Conservation (phyloP, 345 rosid species). For the Boechera retrofracta region DNA sequence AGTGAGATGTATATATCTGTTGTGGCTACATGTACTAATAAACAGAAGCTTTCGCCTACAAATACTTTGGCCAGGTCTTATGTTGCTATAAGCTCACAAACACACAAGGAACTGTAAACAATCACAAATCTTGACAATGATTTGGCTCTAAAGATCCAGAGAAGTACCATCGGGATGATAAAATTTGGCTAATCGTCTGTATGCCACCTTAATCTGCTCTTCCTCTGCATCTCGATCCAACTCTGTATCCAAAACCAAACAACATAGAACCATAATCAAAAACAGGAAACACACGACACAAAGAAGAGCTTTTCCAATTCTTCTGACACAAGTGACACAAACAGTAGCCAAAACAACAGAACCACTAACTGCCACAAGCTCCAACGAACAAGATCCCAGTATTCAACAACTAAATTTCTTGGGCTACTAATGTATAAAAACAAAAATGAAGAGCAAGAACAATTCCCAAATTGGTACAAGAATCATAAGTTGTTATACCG, state of each 20-base stretch:
- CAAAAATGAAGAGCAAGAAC: background rate
- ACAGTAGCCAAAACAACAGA: slow-evolving; percentile 1
- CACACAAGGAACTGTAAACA: too few relatives aligned
- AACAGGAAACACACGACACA: slow-evolving; percentile 5
- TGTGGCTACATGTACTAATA: too few relatives aligned
- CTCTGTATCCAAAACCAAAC: slow-evolving; percentile 54
- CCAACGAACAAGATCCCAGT: background rate
- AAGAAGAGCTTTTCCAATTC: background rate
- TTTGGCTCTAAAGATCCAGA: slow-evolving; percentile 8
- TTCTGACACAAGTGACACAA: slow-evolving; percentile 8
- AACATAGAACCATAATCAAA: slow-evolving; percentile 3
- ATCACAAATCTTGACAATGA: background rate
- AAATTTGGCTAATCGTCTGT: slow-evolving; percentile 86
- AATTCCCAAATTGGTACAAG: background rate
- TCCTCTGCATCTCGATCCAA: slow-evolving; percentile 85
- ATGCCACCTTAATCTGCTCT: slow-evolving; percentile 83
- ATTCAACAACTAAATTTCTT: background rate
- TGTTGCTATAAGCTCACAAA: too few relatives aligned
- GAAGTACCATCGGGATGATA: slow-evolving; percentile 94
- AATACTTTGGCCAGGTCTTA: too few relatives aligned
- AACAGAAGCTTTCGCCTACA: background rate
- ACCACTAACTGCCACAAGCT: background rate
- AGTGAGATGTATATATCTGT: too few relatives aligned
- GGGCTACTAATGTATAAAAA: too few relatives aligned
- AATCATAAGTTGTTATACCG: slow-evolving; percentile 51